Evolutionary conservation across 2,329 filamentous ascomycete genomes (phyloP).

Genomic region (Fusarium stilboides): DNA sequence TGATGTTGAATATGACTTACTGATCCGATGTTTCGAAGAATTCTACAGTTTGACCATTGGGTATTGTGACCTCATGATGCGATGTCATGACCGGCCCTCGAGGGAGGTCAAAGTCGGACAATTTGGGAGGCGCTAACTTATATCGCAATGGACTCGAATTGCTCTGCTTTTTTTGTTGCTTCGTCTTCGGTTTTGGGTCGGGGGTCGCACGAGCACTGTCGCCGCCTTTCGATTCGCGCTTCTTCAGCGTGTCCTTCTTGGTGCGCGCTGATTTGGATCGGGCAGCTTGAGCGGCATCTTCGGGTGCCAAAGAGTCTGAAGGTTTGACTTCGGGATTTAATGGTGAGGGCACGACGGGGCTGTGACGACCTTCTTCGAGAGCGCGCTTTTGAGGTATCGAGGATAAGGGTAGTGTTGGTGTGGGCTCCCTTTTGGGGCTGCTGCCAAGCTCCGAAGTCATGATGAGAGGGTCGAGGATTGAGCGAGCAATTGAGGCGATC

Average conservation of each 20-base stretch:
- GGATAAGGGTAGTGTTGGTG: constrained; percentile 58
- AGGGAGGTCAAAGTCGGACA: constrained; percentile 73
- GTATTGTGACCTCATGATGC: constrained; percentile 67
- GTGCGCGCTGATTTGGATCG: constrained; percentile 61
- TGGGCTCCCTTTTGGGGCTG: constrained; percentile 60
- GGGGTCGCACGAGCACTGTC: constrained; percentile 71
- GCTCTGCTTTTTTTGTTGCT: constrained; percentile 56
- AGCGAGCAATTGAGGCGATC: not conserved
- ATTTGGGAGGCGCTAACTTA: constrained; percentile 75
- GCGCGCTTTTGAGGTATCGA: constrained; percentile 75
- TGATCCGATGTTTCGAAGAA: constrained; percentile 77
- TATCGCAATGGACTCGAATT: constrained; percentile 71
- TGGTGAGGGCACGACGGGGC: constrained; percentile 79
- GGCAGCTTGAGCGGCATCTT: constrained; percentile 63
- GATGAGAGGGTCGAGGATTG: constrained; percentile 12
- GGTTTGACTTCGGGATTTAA: constrained; percentile 76
- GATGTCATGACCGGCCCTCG: constrained; percentile 70
- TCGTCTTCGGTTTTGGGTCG: constrained; percentile 63
- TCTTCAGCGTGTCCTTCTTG: constrained; percentile 79
- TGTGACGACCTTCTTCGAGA: constrained; percentile 76
- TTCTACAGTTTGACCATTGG: constrained; percentile 66
- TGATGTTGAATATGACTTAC: constrained; percentile 58
- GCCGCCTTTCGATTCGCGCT: constrained; percentile 74
- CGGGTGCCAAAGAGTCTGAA: constrained; percentile 57
- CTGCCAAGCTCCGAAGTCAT: constrained; percentile 58